Evolutionary conservation across 306 rosid genomes (phyloP), one percentile per base, ranked within the genome.

Genomic region (Luffa aegyptiaca): DNA sequence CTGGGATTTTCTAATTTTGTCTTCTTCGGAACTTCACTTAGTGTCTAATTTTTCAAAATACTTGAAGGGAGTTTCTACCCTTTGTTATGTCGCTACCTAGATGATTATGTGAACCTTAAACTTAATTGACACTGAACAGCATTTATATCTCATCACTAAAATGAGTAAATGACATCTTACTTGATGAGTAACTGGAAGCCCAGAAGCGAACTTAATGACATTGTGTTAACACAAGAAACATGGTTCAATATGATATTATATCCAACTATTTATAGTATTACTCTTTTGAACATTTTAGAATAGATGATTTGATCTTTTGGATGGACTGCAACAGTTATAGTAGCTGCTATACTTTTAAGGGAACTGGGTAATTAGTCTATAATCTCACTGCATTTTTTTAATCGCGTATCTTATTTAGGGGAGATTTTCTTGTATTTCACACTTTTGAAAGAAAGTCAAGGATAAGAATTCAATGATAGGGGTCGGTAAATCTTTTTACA

Each of bases 401-500:
- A 72, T 46, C 41, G 5, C 8, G 58, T 48, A 13, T 70, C 77
- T 72, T 46, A 33, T 46, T 46, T 70, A n/a, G 55, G 55, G 26
- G 76, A 4, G 33, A 46, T n/a, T 71, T 71, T 39, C 7, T 21
- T 72, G 17, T 72, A 48, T 46, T 2, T 49, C 55, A 14, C 1
- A 72, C 58, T 12, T 8, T 18, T 68, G 57, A 72, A 44, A 31
- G n/a, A 11, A 70, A 2, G 26, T 45, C 17, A 26, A 31, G 44
- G 21, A 21, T 72, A 48, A 72, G 58, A 48, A 46, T 78, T 84
- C 49, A 83, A 71, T 75, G 78, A 73, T 79, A 75, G 65, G 65
- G 61, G 63, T 80, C 53, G 26, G 84, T 87, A 51, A 48, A 81
- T 83, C 86, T 82, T 81, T 61, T 82, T 88, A 37, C 92, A 95